Evolutionary conservation across 805 yeast genomes (phyloP), one percentile per base, ranked within the genome.

Genomic region (Zygoascus flipseniorum): DNA sequence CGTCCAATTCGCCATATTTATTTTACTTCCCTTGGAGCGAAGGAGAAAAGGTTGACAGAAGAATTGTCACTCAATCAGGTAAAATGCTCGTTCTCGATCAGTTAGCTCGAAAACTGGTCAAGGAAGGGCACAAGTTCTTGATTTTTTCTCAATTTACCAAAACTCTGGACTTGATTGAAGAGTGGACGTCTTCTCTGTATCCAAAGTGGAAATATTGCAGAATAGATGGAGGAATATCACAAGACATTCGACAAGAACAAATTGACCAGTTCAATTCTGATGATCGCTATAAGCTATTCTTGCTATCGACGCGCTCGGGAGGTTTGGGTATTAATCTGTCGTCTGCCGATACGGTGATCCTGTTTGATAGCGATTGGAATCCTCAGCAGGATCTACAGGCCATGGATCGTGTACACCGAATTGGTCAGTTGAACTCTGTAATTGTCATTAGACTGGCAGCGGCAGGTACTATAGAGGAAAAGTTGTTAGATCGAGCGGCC

Each of bases 301-400:
- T 93, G 50, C 73, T 93, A 13, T 85, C 95, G 13, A 93, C 99
- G 0, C 75, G 98, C 57, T 92, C 98, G 0, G 99, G 97, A 9
- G 98, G 98, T 0, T 76, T 92, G 32, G 99, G 99, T 5, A 80
- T 92, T 44, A 92, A 92, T 63, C 72, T 92, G 52, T 79, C 84
- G 0, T 81, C 85, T 0, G 96, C 98, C 0, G 97, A 93, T 58
- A 83, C 95, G 1, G 98, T 93, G 1, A 79, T 92, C 2, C 62
- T 92, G 10, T 89, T 88, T 64, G 99, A 92, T 63, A 85, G 89
- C 53, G 99, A 92, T 65, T 92, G 97, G 96, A 92, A 92, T 63
- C 99, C 98, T 0, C 97, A 92, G 64, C 95, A 89, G 57, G 98
- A 92, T 69, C 72, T 89, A 50, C 99, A 92, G 66, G 98, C 98